These are phyloP conservation scores for Amanita brunnescens DNA, from an alignment of 768 basidiomycete genomes.

Conservation along the genomic window DNA sequence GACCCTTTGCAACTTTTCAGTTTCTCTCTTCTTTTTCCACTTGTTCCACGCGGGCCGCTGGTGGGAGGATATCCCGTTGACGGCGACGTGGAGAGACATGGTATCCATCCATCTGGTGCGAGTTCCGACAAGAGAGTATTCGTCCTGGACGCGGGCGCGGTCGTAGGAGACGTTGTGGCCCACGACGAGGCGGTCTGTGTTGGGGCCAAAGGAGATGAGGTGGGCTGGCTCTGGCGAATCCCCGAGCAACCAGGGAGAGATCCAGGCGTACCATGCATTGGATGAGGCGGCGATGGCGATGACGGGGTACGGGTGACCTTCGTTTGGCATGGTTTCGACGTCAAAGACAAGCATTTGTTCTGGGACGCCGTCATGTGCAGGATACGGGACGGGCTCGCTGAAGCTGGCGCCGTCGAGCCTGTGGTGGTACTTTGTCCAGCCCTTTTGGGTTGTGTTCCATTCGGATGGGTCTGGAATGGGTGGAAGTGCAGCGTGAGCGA, in stretches of 20 bases:
- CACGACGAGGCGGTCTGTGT: slow-evolving; percentile 50
- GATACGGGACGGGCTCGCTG: slow-evolving; percentile 61
- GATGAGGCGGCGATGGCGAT: slow-evolving; percentile 83
- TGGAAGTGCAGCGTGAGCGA: slow-evolving; percentile 8
- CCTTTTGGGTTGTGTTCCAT: neutral
- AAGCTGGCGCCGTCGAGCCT: slow-evolving; percentile 69
- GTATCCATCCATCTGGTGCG: slow-evolving; percentile 86
- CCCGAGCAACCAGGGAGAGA: slow-evolving; percentile 85
- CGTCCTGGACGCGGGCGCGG: slow-evolving; percentile 71
- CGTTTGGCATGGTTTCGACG: slow-evolving; percentile 85
- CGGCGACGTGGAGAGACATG: slow-evolving; percentile 89
- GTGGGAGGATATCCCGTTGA: slow-evolving; percentile 89
- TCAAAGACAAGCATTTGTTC: slow-evolving; percentile 84
- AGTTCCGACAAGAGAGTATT: slow-evolving; percentile 64
- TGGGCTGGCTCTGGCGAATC: slow-evolving; percentile 50
- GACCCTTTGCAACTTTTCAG: slow-evolving; percentile 42
- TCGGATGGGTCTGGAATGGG: slow-evolving; percentile 16
- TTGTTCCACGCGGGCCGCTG: slow-evolving; percentile 92
- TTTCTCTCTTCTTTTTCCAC: slow-evolving; percentile 63
- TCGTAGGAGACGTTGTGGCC: slow-evolving; percentile 98
- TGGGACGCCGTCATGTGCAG: slow-evolving; percentile 49
- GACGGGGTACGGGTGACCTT: slow-evolving; percentile 65
- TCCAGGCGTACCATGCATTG: slow-evolving; percentile 92
- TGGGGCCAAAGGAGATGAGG: slow-evolving; percentile 64
- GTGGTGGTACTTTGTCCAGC: slow-evolving; percentile 63